Evolutionary conservation across 2,329 filamentous ascomycete species (phyloP), one percentile per base, ranked within the genome.

Genomic region (Dothideomycetidae sp.): DNA sequence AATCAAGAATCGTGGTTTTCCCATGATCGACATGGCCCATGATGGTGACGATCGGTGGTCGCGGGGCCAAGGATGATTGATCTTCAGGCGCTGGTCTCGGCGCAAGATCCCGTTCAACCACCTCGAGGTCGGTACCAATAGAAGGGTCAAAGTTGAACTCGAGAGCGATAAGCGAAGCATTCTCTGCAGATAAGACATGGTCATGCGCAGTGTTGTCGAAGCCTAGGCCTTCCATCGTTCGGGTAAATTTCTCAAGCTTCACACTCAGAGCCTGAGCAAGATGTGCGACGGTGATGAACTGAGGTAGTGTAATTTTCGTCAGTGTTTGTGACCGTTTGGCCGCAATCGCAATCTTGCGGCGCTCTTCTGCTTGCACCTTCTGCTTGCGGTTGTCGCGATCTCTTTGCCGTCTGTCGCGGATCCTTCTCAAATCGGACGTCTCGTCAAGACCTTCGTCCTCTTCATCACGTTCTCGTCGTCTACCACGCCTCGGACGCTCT

Each of bases 11-110:
- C 0, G 92, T 98, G 1, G 90, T 98, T 64, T 98, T 98, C 37
- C 90, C 90, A 56, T 98, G 90, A 55, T 98, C 92, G 49, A 98
- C 90, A 47, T 98, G 90, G 2, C 90, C 90, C 92, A 98, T 98
- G 52, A 98, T 98, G 0, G 92, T 96, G 28, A 98, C 86, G 23
- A 98, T 84, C 0, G 90, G 92, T 5, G 90, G 88, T 11, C 92
- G 74, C 21, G 65, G 59, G 2, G 85, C 84, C 5, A 94, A 59
- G 10, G 58, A 49, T 0, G 79, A 73, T 33, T 65, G 70, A 55
- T 88, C 82, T 50, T 76, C 75, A 5, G 37, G 51, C 42, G 37
- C 52, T 1, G 84, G 78, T 9, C 77, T 72, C 15, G 81, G 70
- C 43, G 70, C 71, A 28, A 98, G 61, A 55, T 98, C 88, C 31